These are phyloP conservation scores for Calvatia gigantea DNA, from an alignment of 768 basidiomycete genomes.

Conservation along the genomic window DNA sequence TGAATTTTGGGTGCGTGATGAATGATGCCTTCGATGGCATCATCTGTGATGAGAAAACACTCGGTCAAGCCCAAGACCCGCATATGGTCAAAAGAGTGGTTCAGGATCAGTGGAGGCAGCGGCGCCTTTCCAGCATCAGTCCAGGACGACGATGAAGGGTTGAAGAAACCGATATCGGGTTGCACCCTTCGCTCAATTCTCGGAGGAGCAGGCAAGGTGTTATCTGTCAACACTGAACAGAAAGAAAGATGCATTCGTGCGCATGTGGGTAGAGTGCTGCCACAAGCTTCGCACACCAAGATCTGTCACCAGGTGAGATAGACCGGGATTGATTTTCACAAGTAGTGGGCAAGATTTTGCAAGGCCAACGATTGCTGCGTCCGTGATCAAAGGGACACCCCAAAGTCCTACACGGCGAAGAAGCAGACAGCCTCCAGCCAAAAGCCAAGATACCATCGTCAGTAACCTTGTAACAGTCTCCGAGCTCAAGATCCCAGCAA, in stretches of 20 bases:
- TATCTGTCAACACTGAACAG: slow-evolving; percentile 74
- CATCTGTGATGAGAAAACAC: slow-evolving; percentile 77
- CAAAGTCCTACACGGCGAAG: slow-evolving; percentile 90
- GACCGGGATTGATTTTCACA: slow-evolving; percentile 90
- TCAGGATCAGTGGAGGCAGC: slow-evolving; percentile 66
- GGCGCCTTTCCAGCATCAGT: slow-evolving; percentile 33
- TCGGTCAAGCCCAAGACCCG: slow-evolving; percentile 92
- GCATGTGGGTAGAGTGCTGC: slow-evolving; percentile 75
- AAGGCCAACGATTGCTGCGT: slow-evolving; percentile 70
- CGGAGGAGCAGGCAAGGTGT: slow-evolving; percentile 78
- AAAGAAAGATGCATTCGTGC: slow-evolving; percentile 87
- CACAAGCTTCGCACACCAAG: slow-evolving; percentile 79
- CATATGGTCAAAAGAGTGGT: slow-evolving; percentile 73
- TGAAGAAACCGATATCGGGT: slow-evolving; percentile 38
- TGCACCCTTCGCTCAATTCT: slow-evolving; percentile 34
- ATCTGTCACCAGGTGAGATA: slow-evolving; percentile 80
- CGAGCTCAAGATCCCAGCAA: slow-evolving; percentile 92
- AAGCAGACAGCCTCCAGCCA: slow-evolving; percentile 71
- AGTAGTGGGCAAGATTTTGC: slow-evolving; percentile 79
- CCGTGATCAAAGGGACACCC: slow-evolving; percentile 72
- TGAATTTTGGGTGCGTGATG: slow-evolving; percentile 79
- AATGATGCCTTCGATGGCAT: slow-evolving; percentile 80
- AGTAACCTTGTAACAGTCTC: slow-evolving; percentile 76
- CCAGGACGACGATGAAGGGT: slow-evolving; percentile 34
- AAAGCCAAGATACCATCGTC: slow-evolving; percentile 72